Evolutionary conservation across 129 eudicot genomes (phyloP), one percentile per base, ranked within the genome.

Genomic region (Calendula officinalis): DNA sequence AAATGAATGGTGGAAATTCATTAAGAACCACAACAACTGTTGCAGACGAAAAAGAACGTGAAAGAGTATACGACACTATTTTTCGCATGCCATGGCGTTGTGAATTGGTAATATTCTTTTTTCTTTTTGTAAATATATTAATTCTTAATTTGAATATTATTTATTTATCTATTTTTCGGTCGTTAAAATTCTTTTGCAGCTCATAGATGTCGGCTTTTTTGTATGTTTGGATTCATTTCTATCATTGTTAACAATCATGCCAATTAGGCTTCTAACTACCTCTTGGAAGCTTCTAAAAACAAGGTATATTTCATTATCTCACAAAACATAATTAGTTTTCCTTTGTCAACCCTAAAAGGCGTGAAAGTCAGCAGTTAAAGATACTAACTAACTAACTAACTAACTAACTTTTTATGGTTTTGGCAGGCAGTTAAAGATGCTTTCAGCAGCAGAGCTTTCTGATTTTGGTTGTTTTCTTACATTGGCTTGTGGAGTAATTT

Each of bases 1-100:
- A 88, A 77, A 76, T 92, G 96, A 55, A 77, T 35, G 77, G 83
- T 67, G 98, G 98, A 60, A 80, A 92, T 76, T 88, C 98, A 2
- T 80, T 92, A 67, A 65, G 89, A 82, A 88, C 77, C 49, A 92
- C 98, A 27, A 86, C 96, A 39, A 83, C 86, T 61, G 64, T 72
- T 66, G 96, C 96, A 49, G 81, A 85, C 70, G 98, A 92, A 71
- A 85, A 92, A 75, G 96, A 92, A 37, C 84, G 96, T 45, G 98
- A 92, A 72, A 82, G 98, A 74, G 95, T 92, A 51, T 92, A 92
- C 62, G 96, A 92, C 69, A 92, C 98, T 8, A 92, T 92, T 67
- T 92, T 92, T 55, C 95, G 95, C 50, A 78, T 92, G 85, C 98
- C 98, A 27, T 92, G 98, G 98, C 94, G 98, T 17, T 88, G 96